Base-by-base conservation (phyloP, 1,284 basidiomycete genomes). In the Lignosus rhinocerotis region DNA sequence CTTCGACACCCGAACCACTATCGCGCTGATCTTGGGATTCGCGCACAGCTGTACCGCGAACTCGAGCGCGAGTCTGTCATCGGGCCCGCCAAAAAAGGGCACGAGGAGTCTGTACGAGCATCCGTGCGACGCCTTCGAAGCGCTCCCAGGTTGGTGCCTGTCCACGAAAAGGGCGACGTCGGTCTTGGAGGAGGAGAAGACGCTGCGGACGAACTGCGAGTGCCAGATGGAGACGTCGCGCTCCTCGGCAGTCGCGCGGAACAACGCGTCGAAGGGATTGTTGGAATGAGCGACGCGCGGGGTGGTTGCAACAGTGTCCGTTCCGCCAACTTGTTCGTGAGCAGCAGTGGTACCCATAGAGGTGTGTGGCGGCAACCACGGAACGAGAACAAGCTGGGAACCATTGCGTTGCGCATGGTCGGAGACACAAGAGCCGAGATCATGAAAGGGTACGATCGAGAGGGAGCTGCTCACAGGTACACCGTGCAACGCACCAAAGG, bases 81-180 rank as follows among this genome's bases (percentile, higher is more conserved):
- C 88, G 0, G 86, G 81, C 0, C 88, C 88, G 41, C 87, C 88
- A 66, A 88, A 84, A 78, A 90, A 90, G 9, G 85, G 84, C 36
- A 90, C 69, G 69, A 86, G 80, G 55, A 89, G 70, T 63, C 85
- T 83, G 64, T 83, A 77, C 30, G 63, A 60, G 43, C 68, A 71
- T 34, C 36, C 68, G 52, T 61, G 68, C 21, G 68, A 67, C 45
- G 51, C 65, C 55, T 64, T 72, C 38, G 67, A 65, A 3, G 65
- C 62, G 30, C 73, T 71, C 25, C 76, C 76, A 6, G 72, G 72
- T 5, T 77, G 75, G 56, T 80, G 77, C 17, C 85, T 80, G 68
- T 96, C 93, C 48, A 96, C 83, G 69, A 85, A 84, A 33, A 90
- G 73, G 11, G 83, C 87, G 46, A 89, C 78, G 64, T 85, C 82